These are phyloP conservation scores for Vickermania ingenoplastis DNA, from an alignment of 208 protist species.

Conservation along the genomic window DNA sequence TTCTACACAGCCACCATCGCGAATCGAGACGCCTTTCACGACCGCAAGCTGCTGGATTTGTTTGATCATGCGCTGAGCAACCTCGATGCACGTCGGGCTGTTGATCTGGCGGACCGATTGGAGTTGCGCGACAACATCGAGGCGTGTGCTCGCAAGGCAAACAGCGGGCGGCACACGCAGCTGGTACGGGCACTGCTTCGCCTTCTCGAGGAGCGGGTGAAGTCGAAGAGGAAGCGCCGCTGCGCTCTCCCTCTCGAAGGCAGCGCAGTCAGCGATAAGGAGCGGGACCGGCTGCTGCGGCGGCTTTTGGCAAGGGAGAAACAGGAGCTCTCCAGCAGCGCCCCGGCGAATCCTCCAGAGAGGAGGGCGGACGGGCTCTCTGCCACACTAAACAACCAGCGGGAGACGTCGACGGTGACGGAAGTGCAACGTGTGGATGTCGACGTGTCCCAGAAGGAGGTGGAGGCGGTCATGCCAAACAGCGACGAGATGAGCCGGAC, in stretches of 20 bases:
- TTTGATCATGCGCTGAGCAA: conserved; percentile 51
- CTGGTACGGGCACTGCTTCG: conserved; percentile 62
- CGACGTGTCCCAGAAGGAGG: too few relatives aligned
- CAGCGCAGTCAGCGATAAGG: conserved; percentile 36
- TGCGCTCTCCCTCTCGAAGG: conserved; percentile 66
- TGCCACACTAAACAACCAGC: too few relatives aligned
- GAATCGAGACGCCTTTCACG: conserved; percentile 64
- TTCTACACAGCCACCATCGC: conserved; percentile 67
- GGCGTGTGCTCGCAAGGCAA: conserved; percentile 52
- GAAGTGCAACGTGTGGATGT: too few relatives aligned
- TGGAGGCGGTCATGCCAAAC: conserved; percentile 1
- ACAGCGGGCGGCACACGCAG: conserved; percentile 37
- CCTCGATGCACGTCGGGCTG: conserved; percentile 61
- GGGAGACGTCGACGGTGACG: too few relatives aligned
- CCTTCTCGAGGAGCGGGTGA: conserved; percentile 60
- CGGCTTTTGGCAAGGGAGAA: conserved; percentile 42
- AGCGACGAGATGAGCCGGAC: too few relatives aligned
- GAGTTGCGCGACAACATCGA: conserved; percentile 77
- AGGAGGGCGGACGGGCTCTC: too few relatives aligned
- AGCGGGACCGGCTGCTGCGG: conserved; percentile 62
- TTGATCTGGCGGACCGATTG: conserved; percentile 72
- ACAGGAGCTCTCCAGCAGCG: neutral
- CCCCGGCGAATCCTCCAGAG: neutral
- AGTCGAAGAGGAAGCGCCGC: conserved; percentile 39
- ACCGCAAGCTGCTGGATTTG: conserved; percentile 63